Percentiles rank a stretch among this genome's conserved stretches.
Evolutionary conservation across 2,329 filamentous ascomycete genomes (phyloP).

Genomic region (Aspergillus brasiliensis): DNA sequence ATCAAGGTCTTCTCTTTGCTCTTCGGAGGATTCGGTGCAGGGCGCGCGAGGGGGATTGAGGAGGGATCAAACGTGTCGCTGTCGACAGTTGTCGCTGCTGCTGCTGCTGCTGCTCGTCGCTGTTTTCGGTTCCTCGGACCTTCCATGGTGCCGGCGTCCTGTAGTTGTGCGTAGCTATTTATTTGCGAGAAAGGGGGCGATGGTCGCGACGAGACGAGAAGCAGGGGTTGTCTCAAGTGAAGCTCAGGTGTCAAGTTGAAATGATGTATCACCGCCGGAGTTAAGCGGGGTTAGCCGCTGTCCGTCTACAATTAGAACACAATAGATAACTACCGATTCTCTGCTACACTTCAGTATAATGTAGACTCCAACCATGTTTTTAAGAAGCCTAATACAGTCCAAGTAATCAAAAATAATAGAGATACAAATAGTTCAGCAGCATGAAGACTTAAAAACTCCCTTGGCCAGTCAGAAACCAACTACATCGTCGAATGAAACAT

Average conservation of each 20-base stretch:
- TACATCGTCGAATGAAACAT: no score
- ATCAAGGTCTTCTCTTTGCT: slow-evolving; percentile 42
- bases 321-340: background rate
- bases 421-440: no score
- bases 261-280: slow-evolving; percentile 15
- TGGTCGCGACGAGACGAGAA: slow-evolving; percentile 5
- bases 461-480: no score
- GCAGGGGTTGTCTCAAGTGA: background rate
- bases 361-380: no score
- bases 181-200: background rate
- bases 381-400: no score
- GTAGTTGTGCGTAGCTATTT: background rate
- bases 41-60: slow-evolving; percentile 37
- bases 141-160: slow-evolving; percentile 23
- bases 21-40: slow-evolving; percentile 19
- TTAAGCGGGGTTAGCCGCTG: slow-evolving; percentile 21
- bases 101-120: slow-evolving; percentile 38
- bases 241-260: slow-evolving; percentile 7
- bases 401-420: no score
- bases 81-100: slow-evolving; percentile 16
- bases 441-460: no score
- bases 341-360: background rate
- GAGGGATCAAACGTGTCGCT: slow-evolving; percentile 30
- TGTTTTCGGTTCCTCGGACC: slow-evolving; percentile 43
- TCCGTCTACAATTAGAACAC: background rate